phyloP scores from a whole-genome alignment of 768 basidiomycete genomes.

The Rhizopogon roseolus region DNA sequence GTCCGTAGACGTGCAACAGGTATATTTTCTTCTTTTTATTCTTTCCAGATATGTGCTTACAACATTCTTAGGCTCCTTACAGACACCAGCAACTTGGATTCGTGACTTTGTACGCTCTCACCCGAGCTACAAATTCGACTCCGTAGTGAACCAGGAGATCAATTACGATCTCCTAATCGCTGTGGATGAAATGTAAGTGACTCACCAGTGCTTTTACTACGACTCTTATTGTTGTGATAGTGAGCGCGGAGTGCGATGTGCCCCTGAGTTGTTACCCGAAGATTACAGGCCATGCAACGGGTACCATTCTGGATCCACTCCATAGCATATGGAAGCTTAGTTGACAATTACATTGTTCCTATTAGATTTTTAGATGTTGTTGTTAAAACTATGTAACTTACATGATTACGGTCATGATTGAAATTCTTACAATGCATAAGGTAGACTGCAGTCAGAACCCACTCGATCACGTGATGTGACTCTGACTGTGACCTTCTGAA shows the following conservation, averaged over 20 bases:
- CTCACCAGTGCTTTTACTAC: neutral
- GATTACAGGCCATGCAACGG: slow-evolving; percentile 41
- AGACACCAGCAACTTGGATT: slow-evolving; percentile 92
- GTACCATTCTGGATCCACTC: slow-evolving; percentile 22
- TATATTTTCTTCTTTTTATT: slow-evolving; percentile 29
- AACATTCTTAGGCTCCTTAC: slow-evolving; percentile 53
- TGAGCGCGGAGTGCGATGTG: slow-evolving; percentile 62
- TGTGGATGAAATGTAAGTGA: slow-evolving; percentile 84
- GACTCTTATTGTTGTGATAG: slow-evolving; percentile 28
- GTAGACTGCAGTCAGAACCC: too few relatives aligned
- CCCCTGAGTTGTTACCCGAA: slow-evolving; percentile 57
- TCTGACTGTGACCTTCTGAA: too few relatives aligned
- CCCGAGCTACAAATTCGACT: slow-evolving; percentile 88
- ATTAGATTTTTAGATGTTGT: neutral
- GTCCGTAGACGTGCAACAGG: slow-evolving; percentile 78
- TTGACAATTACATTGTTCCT: neutral
- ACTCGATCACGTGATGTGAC: too few relatives aligned
- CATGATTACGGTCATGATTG: neutral
- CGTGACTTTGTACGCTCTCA: slow-evolving; percentile 88
- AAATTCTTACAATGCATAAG: too few relatives aligned
- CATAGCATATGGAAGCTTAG: neutral
- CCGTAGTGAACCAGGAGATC: slow-evolving; percentile 86
- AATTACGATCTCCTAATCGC: slow-evolving; percentile 91
- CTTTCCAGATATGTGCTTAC: slow-evolving; percentile 2
- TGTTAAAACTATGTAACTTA: neutral